A percentile compares a stretch with the other conserved stretches of the same genome.
These are phyloP conservation scores for Fusarium sp. DNA, from an alignment of 2,329 filamentous ascomycete genomes.

Conservation along the genomic window DNA sequence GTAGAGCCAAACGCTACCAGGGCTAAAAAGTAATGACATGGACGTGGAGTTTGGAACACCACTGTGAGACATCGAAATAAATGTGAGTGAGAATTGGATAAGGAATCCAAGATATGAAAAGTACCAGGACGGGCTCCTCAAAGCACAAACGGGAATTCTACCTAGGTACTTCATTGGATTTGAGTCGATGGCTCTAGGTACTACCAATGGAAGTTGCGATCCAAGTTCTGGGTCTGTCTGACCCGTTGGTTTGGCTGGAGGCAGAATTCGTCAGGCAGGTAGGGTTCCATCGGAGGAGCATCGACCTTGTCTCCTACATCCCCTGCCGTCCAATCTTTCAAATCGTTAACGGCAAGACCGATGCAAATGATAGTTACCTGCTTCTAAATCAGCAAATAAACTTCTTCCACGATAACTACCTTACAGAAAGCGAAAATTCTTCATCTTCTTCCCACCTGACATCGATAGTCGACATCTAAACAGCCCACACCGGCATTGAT, in stretches of 20 bases:
- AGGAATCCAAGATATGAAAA: not conserved
- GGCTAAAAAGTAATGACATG: constrained; percentile 29
- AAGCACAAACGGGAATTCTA: not conserved
- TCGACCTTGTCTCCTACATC: constrained; percentile 22
- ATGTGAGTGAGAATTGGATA: not conserved
- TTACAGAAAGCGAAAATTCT: not conserved
- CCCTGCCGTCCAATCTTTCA: not conserved
- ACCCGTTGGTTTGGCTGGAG: not conserved
- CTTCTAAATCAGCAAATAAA: not conserved
- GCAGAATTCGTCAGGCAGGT: not conserved
- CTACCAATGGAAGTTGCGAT: not conserved
- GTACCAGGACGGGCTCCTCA: too few relatives aligned
- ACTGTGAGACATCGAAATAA: not conserved
- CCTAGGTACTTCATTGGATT: not conserved
- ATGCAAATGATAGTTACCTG: constrained; percentile 11
- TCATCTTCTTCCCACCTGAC: not conserved
- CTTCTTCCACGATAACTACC: constrained; percentile 1
- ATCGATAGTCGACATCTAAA: not conserved
- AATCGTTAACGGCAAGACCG: constrained; percentile 27
- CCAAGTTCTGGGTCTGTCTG: not conserved
- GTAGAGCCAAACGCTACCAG: constrained; percentile 24
- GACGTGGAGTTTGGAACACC: constrained; percentile 16
- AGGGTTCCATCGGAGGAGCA: constrained; percentile 20
- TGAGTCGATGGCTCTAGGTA: too few relatives aligned
- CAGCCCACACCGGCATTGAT: constrained; percentile 2